These are phyloP conservation scores for Malassezia nana DNA, from an alignment of 1,284 basidiomycete genomes.

Conservation along the genomic window DNA sequence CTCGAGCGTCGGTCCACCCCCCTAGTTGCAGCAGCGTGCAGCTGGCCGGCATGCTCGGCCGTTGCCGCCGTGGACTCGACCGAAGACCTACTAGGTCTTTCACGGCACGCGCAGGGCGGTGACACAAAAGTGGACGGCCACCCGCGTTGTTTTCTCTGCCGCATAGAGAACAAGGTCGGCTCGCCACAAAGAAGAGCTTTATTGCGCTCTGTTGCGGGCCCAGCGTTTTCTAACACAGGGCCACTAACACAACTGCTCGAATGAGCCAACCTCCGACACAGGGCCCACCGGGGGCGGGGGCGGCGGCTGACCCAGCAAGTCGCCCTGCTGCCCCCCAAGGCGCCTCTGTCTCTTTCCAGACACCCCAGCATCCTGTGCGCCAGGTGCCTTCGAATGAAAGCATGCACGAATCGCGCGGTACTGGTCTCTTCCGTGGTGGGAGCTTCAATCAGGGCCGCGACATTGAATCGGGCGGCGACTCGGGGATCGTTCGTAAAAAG, in stretches of 20 bases:
- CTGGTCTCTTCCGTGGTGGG: neutral
- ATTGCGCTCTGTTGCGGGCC: neutral
- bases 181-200: neutral
- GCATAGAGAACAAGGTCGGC: neutral
- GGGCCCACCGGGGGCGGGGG: neutral
- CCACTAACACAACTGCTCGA: neutral
- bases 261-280: neutral
- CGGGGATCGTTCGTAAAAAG: slow-evolving; percentile 65
- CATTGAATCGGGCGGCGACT: slow-evolving; percentile 31
- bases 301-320: neutral
- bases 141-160: neutral
- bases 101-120: neutral
- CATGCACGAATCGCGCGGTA: neutral
- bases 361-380: neutral
- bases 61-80: too few species aligned
- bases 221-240: neutral
- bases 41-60: neutral
- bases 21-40: neutral
- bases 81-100: neutral
- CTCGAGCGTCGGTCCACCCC: neutral
- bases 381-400: neutral
- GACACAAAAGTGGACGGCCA: neutral
- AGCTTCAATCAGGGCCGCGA: slow-evolving; percentile 18
- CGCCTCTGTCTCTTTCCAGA: neutral
- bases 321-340: neutral